Percentiles rank a stretch among this genome's conserved stretches.
Conservation (phyloP, 2,329 filamentous ascomycete genomes). For the Coniella lustricola region DNA sequence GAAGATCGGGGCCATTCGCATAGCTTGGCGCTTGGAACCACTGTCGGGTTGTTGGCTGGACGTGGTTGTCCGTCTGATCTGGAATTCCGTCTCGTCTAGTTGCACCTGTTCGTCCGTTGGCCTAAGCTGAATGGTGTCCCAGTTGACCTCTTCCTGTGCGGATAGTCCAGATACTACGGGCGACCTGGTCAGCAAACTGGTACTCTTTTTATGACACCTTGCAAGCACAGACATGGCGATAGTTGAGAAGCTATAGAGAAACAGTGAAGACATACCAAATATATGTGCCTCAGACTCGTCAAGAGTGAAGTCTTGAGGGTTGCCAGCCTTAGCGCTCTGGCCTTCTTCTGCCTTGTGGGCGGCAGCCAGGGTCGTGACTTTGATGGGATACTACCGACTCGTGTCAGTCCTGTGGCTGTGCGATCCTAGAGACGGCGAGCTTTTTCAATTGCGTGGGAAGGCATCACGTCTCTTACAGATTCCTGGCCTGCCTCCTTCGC, state of each 20-base stretch:
- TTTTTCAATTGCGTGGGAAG: too few species aligned
- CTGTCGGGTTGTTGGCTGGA: conserved; percentile 29
- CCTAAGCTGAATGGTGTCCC: conserved; percentile 54
- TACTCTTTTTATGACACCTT: too few species aligned
- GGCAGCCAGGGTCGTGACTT: conserved; percentile 59
- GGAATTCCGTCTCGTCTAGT: conserved; percentile 35
- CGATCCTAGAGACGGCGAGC: too few species aligned
- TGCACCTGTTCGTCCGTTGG: conserved; percentile 38
- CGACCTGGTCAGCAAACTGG: not conserved
- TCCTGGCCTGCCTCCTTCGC: conserved; percentile 63
- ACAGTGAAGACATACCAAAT: conserved; percentile 40
- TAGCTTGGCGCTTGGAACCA: conserved; percentile 51
- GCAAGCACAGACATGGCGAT: too few species aligned
- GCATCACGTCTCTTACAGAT: conserved; percentile 46
- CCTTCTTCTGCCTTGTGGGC: conserved; percentile 50
- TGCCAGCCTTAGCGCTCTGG: conserved; percentile 43
- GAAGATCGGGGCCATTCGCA: conserved; percentile 57
- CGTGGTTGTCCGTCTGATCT: conserved; percentile 59
- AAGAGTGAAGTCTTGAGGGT: conserved; percentile 47
- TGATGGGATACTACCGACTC: conserved; percentile 55
- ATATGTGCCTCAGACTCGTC: conserved; percentile 67
- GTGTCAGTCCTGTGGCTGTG: conserved; percentile 3
- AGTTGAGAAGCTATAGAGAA: not conserved
- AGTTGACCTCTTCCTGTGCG: conserved; percentile 63
- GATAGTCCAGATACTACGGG: conserved; percentile 51